Percentiles rank a stretch among this genome's conserved stretches.
Conservation (phyloP, 805 yeast genomes). For the Ogataea trehaloabstinens region DNA sequence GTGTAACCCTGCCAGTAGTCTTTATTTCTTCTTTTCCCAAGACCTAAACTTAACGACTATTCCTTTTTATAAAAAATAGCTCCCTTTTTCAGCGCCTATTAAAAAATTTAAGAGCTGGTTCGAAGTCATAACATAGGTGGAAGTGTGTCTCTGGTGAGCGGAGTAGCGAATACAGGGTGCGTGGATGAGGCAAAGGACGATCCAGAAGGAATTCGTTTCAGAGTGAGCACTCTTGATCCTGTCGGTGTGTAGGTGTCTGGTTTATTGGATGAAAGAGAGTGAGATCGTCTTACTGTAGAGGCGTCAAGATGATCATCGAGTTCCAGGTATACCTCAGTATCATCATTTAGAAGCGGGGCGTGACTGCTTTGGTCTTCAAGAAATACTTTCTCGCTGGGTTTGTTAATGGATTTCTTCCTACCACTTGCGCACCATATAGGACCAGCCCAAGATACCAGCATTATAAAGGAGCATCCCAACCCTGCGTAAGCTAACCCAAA, state of each 20-base stretch:
- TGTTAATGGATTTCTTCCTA: not conserved
- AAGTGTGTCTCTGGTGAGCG: no score
- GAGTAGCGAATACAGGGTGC: constrained; percentile 1
- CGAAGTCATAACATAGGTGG: no score
- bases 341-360: not conserved
- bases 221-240: not conserved
- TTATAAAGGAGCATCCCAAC: constrained; percentile 20
- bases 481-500: constrained; percentile 40
- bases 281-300: not conserved
- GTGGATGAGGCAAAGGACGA: not conserved
- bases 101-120: no score
- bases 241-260: not conserved
- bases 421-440: constrained; percentile 58
- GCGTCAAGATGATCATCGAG: not conserved
- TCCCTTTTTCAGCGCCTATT: not conserved
- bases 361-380: not conserved
- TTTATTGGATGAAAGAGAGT: not conserved
- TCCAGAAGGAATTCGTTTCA: not conserved
- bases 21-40: not conserved
- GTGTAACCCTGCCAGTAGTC: not conserved
- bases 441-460: constrained; percentile 35
- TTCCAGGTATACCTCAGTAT: not conserved
- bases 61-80: not conserved
- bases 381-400: not conserved
- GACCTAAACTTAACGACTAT: not conserved